These are phyloP conservation scores for Cordyceps javanica DNA, from an alignment of 2,329 filamentous ascomycete species.

Conservation along the genomic window DNA sequence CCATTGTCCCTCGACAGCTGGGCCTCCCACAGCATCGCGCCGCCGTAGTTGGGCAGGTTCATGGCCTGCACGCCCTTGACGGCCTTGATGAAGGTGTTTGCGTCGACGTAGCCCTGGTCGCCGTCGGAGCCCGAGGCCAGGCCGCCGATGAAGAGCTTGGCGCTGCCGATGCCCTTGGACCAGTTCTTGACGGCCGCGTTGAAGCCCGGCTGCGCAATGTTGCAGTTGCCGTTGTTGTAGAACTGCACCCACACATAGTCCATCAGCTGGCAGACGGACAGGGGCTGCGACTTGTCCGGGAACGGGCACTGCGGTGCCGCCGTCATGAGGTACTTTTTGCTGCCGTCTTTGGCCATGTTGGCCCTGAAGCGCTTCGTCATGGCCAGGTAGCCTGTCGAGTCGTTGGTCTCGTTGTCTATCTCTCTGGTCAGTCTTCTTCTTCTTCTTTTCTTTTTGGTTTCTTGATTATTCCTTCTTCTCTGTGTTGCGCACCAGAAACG, in stretches of 20 bases:
- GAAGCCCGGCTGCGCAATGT: conserved; percentile 44
- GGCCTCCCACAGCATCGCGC: conserved; percentile 62
- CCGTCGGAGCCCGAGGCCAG: conserved; percentile 45
- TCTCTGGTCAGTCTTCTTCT: neutral
- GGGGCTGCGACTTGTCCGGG: conserved; percentile 47
- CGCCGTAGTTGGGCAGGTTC: conserved; percentile 53
- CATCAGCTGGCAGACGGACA: conserved; percentile 28
- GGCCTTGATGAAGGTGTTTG: conserved; percentile 37
- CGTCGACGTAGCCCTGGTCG: conserved; percentile 46
- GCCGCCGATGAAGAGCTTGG: conserved; percentile 54
- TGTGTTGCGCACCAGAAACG: neutral
- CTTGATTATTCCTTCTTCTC: neutral
- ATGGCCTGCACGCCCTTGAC: conserved; percentile 41
- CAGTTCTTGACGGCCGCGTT: conserved; percentile 57
- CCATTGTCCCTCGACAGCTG: conserved; percentile 49
- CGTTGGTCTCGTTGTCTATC: conserved; percentile 51
- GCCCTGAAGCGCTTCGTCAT: conserved; percentile 52
- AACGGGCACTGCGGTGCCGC: conserved; percentile 61
- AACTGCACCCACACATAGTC: conserved; percentile 59
- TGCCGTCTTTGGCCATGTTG: conserved; percentile 43
- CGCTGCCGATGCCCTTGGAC: conserved; percentile 53
- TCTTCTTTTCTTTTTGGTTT: neutral
- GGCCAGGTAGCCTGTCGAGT: conserved; percentile 49
- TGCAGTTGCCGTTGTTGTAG: conserved; percentile 61
- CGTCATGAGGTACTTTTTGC: conserved; percentile 49